Evolutionary conservation across 108 stramenopile species (phyloP).

Genomic region (Aurantiochytrium sp.): DNA sequence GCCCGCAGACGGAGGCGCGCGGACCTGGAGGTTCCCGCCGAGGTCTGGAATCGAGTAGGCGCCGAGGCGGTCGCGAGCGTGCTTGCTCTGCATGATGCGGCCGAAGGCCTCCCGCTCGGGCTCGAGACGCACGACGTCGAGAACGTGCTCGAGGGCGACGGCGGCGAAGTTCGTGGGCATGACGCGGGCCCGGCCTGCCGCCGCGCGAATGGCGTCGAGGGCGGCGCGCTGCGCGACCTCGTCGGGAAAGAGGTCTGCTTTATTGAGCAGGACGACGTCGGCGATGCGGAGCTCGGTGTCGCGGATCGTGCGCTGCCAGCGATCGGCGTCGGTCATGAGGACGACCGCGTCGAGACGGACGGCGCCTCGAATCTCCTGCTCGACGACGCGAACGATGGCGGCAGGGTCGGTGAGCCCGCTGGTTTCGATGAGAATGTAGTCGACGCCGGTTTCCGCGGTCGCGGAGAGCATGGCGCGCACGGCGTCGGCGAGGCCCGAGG

Average conservation of each 20-base stretch:
- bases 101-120: constrained; percentile 11
- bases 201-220: neutral
- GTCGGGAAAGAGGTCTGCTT: neutral
- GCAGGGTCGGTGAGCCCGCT: constrained; percentile 29
- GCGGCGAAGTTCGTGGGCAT: neutral
- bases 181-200: neutral
- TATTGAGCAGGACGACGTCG: constrained; percentile 16
- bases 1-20: neutral
- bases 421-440: constrained; percentile 30
- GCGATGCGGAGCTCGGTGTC: neutral
- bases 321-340: neutral
- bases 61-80: neutral
- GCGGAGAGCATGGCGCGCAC: neutral
- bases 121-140: neutral
- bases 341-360: constrained; percentile 27
- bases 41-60: neutral
- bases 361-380: neutral
- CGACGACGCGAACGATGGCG: neutral
- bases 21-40: neutral
- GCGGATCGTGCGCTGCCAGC: neutral
- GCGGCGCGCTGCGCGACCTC: neutral
- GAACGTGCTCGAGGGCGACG: neutral
- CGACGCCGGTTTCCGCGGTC: neutral
- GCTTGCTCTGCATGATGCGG: neutral
- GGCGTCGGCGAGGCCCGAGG: neutral